phyloP scores from a whole-genome alignment of 2,329 filamentous ascomycete species.

The Delphinella strobiligena region DNA sequence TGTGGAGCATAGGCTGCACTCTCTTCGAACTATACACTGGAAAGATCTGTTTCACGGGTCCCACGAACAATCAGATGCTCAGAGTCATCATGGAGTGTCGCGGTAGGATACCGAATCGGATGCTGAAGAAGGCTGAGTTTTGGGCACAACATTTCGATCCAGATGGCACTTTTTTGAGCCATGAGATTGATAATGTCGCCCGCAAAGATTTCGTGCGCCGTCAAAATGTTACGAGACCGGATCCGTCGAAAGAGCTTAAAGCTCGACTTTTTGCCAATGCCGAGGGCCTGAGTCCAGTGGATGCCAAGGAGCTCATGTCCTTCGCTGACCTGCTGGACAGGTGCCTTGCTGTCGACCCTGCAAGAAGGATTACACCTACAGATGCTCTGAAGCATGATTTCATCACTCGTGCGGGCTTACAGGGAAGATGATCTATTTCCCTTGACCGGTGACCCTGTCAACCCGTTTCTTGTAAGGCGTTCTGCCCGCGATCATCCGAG shows the following conservation, averaged over 20 bases:
- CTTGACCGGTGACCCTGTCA: too few species aligned
- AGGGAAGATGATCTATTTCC: neutral
- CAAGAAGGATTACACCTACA: slow-evolving; percentile 75
- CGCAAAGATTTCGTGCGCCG: slow-evolving; percentile 64
- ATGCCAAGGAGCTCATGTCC: slow-evolving; percentile 64
- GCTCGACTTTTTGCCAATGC: slow-evolving; percentile 57
- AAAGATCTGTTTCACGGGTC: slow-evolving; percentile 89
- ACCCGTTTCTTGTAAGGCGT: too few species aligned
- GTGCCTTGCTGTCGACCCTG: slow-evolving; percentile 79
- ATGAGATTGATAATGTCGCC: slow-evolving; percentile 78
- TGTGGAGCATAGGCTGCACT: slow-evolving; percentile 97
- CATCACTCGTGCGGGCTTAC: slow-evolving; percentile 41
- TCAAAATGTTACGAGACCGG: slow-evolving; percentile 58
- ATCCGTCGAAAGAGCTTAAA: slow-evolving; percentile 56
- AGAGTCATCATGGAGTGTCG: slow-evolving; percentile 92
- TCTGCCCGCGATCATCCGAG: too few species aligned
- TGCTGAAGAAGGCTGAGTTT: slow-evolving; percentile 72
- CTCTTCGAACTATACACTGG: slow-evolving; percentile 95
- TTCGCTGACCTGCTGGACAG: slow-evolving; percentile 84
- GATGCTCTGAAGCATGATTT: slow-evolving; percentile 88
- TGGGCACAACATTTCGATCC: slow-evolving; percentile 74
- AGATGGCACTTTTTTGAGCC: slow-evolving; percentile 67
- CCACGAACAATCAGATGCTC: slow-evolving; percentile 97
- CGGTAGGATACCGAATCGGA: slow-evolving; percentile 79
- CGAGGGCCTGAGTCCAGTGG: slow-evolving; percentile 59